Base-by-base conservation (phyloP, 2,329 filamentous ascomycete species). In the Westerdykella sp. region DNA sequence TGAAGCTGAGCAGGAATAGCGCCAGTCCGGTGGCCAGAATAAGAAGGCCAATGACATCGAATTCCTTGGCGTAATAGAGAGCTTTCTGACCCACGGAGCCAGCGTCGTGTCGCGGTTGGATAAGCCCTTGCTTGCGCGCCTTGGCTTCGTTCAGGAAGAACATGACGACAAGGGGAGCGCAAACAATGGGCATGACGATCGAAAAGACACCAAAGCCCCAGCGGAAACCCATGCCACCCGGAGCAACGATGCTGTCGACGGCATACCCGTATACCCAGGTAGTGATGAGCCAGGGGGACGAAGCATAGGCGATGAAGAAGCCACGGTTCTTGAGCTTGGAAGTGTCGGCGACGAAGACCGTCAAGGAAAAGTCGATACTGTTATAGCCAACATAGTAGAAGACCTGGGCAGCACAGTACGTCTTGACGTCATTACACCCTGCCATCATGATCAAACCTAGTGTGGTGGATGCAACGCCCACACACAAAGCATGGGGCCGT, bases 121-220 rank as follows among this genome's bases (percentile, higher is more conserved):
- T 59, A 1, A 83, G 55, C 0, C 81, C 81, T 14, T 69, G 54
- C 46, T 73, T 75, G 47, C 69, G 69, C 2, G 84, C 84, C 59
- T 83, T 84, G 39, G 67, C 68, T 47, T 83, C 73, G 51, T 84
- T 81, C 47, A 73, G 58, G 49, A 10, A 51, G 48, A 85, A 71
- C 4, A 84, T 68, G n/a, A 71, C 56, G 15, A 78, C 76, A n/a
- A 87, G 68, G 0, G 84, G 84, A 4, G 80, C 51, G 22, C 75
- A 76, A 13, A 84, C 73, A 36, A 75, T 65, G 1, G 83, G 82
- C 3, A 80, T 69, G 45, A 87, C 70, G 49, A 88, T 81, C 34
- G 77, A 70, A 60, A 83, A 85, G 53, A 76, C 73, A 16, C 81
- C 84, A 54, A 81, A 86, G 1, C 73, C 80, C 83, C 83, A 87